Evolutionary conservation across 192 early-diverging fungal genomes (phyloP).

Genomic region (Entophlyctis luteolus): DNA sequence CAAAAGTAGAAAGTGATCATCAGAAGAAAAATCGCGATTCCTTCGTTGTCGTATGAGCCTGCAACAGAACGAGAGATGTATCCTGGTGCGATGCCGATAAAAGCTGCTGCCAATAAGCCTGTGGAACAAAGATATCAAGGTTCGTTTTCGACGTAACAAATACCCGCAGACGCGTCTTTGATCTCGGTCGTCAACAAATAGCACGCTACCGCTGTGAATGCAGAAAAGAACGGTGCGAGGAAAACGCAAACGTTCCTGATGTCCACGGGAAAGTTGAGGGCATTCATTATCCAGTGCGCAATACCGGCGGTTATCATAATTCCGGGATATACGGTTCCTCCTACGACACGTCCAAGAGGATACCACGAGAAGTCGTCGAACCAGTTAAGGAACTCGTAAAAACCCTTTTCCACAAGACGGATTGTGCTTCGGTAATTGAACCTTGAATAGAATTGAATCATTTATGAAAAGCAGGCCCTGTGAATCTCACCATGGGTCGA

Average conservation of each 20-base stretch:
- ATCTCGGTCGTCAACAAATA: conserved; percentile 91
- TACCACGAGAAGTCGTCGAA: conserved; percentile 99
- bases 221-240: conserved; percentile 93
- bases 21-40: conserved; percentile 97
- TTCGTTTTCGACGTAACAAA: conserved; percentile 91
- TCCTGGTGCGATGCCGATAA: conserved; percentile 97
- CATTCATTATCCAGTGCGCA: conserved; percentile 90
- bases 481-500: conserved; percentile 99
- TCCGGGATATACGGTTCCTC: conserved; percentile 99
- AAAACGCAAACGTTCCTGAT: conserved; percentile 99
- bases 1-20: conserved; percentile 98
- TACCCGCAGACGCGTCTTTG: conserved; percentile 75
- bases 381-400: conserved; percentile 99
- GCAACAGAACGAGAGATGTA: conserved; percentile 99
- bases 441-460: too few relatives aligned
- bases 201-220: conserved; percentile 88
- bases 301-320: conserved; percentile 97
- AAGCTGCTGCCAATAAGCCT: conserved; percentile 94
- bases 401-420: conserved; percentile 86
- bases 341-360: conserved; percentile 96
- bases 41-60: conserved; percentile 99
- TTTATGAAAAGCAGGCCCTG: too few relatives aligned
- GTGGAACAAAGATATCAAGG: conserved; percentile 87
- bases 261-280: conserved; percentile 92
- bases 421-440: conserved; percentile 97